Evolutionary conservation across 177 flowering plant species (phyloP).

Genomic region (Telopea speciosissima): DNA sequence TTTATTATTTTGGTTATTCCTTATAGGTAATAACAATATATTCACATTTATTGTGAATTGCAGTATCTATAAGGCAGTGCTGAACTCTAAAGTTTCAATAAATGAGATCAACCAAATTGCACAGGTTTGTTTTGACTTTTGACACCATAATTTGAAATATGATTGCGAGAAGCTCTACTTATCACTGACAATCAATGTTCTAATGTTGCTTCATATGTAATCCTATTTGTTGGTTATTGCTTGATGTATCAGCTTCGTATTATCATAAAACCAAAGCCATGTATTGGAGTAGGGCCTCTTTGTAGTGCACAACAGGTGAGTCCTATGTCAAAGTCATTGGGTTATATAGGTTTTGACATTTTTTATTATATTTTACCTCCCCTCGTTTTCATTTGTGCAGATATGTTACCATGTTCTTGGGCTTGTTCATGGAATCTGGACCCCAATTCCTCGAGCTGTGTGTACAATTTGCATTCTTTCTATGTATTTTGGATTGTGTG

Average conservation of each 20-base stretch:
- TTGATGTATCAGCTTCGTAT: slow-evolving; percentile 65
- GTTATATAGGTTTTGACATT: slow-evolving; percentile 1
- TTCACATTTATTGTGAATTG: slow-evolving; percentile 20
- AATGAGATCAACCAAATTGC: slow-evolving; percentile 89
- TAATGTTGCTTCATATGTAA: background rate
- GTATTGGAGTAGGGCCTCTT: slow-evolving; percentile 70
- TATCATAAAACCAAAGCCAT: slow-evolving; percentile 75
- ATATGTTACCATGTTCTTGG: slow-evolving; percentile 98
- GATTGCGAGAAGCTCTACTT: background rate
- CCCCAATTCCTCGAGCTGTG: slow-evolving; percentile 88
- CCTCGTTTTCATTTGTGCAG: slow-evolving; percentile 35
- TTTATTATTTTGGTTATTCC: background rate
- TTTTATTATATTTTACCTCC: background rate
- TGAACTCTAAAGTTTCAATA: slow-evolving; percentile 73
- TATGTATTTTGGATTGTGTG: background rate
- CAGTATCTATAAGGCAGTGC: slow-evolving; percentile 74
- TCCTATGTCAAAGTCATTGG: slow-evolving; percentile 2
- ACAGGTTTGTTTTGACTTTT: slow-evolving; percentile 74
- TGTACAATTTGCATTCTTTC: slow-evolving; percentile 24
- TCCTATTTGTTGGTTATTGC: background rate
- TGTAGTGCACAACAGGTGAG: slow-evolving; percentile 86
- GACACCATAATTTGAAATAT: background rate
- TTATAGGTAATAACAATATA: no score
- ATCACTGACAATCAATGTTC: background rate
- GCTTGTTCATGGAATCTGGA: slow-evolving; percentile 94